phyloP scores from a whole-genome alignment of 1,139 yeast species.

The Taphrina confusa region DNA sequence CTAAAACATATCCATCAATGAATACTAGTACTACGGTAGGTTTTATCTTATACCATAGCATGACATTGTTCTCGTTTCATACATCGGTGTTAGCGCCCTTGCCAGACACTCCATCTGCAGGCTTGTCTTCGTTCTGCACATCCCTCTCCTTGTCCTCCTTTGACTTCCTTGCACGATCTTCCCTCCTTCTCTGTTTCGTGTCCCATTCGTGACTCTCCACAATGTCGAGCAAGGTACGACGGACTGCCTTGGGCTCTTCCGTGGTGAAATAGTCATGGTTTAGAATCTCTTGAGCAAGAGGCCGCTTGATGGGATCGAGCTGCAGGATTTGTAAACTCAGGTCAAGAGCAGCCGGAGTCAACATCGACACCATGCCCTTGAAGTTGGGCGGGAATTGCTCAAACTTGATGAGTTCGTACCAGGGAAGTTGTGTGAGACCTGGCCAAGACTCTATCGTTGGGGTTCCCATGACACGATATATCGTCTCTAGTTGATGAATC shows the following conservation, averaged over 20 bases:
- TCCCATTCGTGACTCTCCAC: slow-evolving; percentile 78
- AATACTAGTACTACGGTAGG: no score
- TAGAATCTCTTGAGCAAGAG: slow-evolving; percentile 64
- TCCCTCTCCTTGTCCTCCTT: slow-evolving; percentile 18
- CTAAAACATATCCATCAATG: no score
- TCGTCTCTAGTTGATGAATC: slow-evolving; percentile 73
- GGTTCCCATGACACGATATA: slow-evolving; percentile 83
- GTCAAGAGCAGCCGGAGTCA: slow-evolving; percentile 62
- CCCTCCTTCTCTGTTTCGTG: slow-evolving; percentile 27
- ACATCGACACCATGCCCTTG: slow-evolving; percentile 50
- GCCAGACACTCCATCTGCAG: no score
- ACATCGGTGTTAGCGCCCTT: no score
- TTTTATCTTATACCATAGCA: no score
- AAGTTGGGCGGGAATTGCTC: slow-evolving; percentile 55
- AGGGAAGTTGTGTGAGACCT: slow-evolving; percentile 69
- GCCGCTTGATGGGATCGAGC: slow-evolving; percentile 68
- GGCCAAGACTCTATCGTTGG: slow-evolving; percentile 82
- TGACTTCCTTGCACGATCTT: slow-evolving; percentile 19
- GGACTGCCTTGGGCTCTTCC: slow-evolving; percentile 66
- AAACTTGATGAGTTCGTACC: slow-evolving; percentile 87
- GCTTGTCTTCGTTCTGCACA: no score
- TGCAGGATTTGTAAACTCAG: slow-evolving; percentile 64
- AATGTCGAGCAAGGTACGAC: slow-evolving; percentile 53
- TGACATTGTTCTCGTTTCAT: no score
- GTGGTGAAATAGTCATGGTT: slow-evolving; percentile 63